A percentile compares a stretch with the other conserved stretches of the same genome.
phyloP scores from a whole-genome alignment of 192 early-diverging fungal genomes.

The Linnemannia hyalina region DNA sequence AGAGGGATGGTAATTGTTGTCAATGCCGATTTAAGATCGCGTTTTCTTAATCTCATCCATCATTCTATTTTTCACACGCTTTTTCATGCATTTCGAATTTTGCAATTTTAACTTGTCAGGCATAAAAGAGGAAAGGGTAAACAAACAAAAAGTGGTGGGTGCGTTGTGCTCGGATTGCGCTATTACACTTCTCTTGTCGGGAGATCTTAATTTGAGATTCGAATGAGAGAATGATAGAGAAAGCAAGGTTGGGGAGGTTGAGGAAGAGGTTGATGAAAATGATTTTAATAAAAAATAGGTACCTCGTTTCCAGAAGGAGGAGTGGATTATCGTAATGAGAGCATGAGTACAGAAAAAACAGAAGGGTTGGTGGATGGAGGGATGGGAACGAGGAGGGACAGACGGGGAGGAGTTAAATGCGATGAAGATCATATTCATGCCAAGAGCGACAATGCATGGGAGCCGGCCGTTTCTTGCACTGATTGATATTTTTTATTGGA shows the following conservation, averaged over 20 bases:
- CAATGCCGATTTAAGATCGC: too few relatives aligned
- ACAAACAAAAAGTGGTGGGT: not conserved
- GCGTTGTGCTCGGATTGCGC: not conserved
- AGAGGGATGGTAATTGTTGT: too few relatives aligned
- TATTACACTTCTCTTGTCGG: not conserved
- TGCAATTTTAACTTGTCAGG: too few relatives aligned
- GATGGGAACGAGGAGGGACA: not conserved
- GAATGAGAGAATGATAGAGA: not conserved
- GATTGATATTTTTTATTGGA: not conserved
- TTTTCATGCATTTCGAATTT: too few relatives aligned
- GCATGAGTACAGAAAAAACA: not conserved
- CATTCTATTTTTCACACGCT: too few relatives aligned
- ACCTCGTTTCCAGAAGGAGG: not conserved
- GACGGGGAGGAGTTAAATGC: not conserved
- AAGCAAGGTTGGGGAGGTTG: not conserved
- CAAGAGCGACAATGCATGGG: not conserved
- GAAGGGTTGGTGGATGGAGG: not conserved
- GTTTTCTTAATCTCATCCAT: too few relatives aligned
- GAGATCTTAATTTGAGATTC: not conserved
- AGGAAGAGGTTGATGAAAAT: not conserved
- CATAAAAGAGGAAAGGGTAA: too few relatives aligned
- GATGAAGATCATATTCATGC: not conserved
- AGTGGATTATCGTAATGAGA: not conserved
- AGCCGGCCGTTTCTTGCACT: not conserved
- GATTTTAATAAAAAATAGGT: not conserved